These are phyloP conservation scores for Obba rivulosa DNA, from an alignment of 768 basidiomycete species.

Conservation along the genomic window DNA sequence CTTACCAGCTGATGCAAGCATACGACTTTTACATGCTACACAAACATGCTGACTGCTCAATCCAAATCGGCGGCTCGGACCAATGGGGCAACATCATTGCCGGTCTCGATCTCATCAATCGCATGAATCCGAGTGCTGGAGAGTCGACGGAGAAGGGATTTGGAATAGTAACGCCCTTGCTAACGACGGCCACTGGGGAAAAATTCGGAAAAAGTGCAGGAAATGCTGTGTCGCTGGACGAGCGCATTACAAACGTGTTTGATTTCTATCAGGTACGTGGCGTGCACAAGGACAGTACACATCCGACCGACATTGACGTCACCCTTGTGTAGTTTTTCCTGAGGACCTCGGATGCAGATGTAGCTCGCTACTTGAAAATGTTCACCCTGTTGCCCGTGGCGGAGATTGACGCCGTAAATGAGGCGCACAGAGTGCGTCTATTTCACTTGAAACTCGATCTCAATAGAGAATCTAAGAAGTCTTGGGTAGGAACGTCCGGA, in stretches of 20 bases:
- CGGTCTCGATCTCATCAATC: slow-evolving; percentile 85
- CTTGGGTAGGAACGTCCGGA: slow-evolving; percentile 18
- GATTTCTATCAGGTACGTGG: slow-evolving; percentile 87
- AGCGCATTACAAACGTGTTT: slow-evolving; percentile 71
- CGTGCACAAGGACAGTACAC: neutral
- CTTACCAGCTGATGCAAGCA: slow-evolving; percentile 95
- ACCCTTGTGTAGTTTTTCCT: slow-evolving; percentile 72
- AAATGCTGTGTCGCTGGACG: slow-evolving; percentile 90
- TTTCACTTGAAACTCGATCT: neutral
- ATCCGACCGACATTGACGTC: neutral
- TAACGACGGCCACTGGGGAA: slow-evolving; percentile 84
- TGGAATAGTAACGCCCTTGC: slow-evolving; percentile 89
- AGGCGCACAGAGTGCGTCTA: slow-evolving; percentile 48
- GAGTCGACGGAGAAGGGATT: slow-evolving; percentile 40
- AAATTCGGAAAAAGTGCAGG: slow-evolving; percentile 98
- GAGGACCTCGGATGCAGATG: slow-evolving; percentile 73
- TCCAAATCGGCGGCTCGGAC: slow-evolving; percentile 95
- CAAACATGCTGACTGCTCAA: slow-evolving; percentile 57
- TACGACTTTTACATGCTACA: slow-evolving; percentile 87
- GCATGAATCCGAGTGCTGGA: slow-evolving; percentile 26
- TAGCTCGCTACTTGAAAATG: slow-evolving; percentile 71
- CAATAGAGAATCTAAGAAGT: neutral
- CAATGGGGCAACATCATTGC: slow-evolving; percentile 98
- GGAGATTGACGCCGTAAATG: slow-evolving; percentile 52
- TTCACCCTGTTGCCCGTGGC: slow-evolving; percentile 71